Evolutionary conservation across 208 protist genomes (phyloP).

Genomic region (Acanthamoeba sp.): DNA sequence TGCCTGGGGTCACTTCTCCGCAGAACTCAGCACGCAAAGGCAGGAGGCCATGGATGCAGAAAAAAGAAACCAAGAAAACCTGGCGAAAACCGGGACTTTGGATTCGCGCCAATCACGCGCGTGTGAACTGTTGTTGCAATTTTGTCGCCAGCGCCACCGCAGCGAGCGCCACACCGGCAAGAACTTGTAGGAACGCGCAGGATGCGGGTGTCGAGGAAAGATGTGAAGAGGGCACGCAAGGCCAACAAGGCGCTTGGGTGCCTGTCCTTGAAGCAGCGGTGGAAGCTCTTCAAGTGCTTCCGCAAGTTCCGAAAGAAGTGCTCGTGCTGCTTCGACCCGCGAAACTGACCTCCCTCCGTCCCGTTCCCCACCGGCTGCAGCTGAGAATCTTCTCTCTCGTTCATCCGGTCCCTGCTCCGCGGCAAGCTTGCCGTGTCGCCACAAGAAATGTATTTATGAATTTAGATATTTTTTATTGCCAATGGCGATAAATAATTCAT

Average conservation of each 20-base stretch:
- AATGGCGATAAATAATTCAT: no score
- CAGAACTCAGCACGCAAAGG: neutral
- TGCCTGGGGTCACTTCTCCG: neutral
- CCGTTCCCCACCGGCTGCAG: no score
- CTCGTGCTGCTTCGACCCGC: neutral
- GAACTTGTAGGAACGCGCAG: neutral
- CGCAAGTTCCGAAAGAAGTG: conserved; percentile 20
- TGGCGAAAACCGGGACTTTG: neutral
- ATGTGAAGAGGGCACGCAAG: conserved; percentile 17
- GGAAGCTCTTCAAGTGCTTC: conserved; percentile 61
- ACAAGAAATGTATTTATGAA: no score
- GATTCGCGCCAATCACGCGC: neutral
- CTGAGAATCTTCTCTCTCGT: no score
- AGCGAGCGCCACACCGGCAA: neutral
- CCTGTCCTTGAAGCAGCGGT: conserved; percentile 24
- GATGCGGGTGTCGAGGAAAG: neutral
- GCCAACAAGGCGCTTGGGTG: conserved; percentile 20
- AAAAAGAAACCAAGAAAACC: neutral
- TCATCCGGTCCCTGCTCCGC: no score
- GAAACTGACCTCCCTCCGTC: neutral
- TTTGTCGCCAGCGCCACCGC: neutral
- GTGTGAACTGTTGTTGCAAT: neutral
- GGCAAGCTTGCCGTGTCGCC: no score
- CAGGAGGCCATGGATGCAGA: no score
- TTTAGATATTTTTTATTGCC: no score